These are phyloP conservation scores for Mixia osmundae DNA, from an alignment of 1,284 basidiomycete species.

Conservation along the genomic window DNA sequence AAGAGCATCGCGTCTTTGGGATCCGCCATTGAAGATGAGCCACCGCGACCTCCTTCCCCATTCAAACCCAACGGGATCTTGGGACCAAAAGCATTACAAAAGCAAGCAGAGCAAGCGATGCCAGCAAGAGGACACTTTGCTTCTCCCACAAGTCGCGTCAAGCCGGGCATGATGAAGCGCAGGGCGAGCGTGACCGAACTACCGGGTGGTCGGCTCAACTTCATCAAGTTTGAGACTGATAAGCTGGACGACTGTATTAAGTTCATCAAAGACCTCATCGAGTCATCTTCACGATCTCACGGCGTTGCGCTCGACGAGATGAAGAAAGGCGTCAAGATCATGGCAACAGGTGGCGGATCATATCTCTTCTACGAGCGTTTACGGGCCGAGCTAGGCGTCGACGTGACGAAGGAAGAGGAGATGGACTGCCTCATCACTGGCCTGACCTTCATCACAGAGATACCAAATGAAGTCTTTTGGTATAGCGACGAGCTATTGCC, in stretches of 20 bases:
- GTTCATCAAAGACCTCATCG: conserved; percentile 73
- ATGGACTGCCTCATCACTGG: conserved; percentile 98
- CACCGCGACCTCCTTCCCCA: background rate
- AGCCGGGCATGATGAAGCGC: background rate
- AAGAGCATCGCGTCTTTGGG: too few species aligned
- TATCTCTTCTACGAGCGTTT: conserved; percentile 81
- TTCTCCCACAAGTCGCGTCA: background rate
- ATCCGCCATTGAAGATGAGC: too few species aligned
- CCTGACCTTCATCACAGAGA: conserved; percentile 83
- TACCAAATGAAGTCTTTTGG: conserved; percentile 95
- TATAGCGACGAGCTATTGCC: conserved; percentile 94
- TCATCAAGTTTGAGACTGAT: conserved; percentile 88
- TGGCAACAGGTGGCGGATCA: conserved; percentile 94
- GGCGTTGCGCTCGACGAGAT: conserved; percentile 72
- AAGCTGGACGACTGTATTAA: conserved; percentile 62
- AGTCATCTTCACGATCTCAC: conserved; percentile 65
- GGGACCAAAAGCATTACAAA: background rate
- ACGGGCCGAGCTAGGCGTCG: conserved; percentile 43
- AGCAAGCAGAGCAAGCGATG: background rate
- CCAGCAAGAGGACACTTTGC: background rate
- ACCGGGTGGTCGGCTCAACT: conserved; percentile 91
- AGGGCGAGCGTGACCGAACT: conserved; percentile 25
- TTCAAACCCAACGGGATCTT: background rate
- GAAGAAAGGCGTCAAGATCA: conserved; percentile 80
- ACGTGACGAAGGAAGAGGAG: conserved; percentile 67